Percentiles rank a stretch among this genome's conserved stretches.
phyloP scores from a whole-genome alignment of 2,329 filamentous ascomycete species.

The Diplodia sapinea region DNA sequence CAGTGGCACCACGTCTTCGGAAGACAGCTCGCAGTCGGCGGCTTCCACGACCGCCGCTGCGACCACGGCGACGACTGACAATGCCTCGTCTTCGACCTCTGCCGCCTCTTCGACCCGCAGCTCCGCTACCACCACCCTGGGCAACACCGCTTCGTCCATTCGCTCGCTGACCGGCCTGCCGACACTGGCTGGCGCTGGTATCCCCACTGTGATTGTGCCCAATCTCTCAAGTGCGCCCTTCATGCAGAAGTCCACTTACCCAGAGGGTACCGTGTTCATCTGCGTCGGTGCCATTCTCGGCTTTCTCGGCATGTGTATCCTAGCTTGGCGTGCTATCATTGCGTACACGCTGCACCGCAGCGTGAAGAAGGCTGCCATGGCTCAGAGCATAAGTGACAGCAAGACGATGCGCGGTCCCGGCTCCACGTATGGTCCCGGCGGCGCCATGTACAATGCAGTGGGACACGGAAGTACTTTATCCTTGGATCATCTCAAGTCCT shows the following conservation, averaged over 20 bases:
- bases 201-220: slow-evolving; percentile 76
- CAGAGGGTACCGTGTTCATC: slow-evolving; percentile 96
- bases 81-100: slow-evolving; percentile 38
- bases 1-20: slow-evolving; percentile 32
- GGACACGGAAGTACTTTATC: slow-evolving; percentile 60
- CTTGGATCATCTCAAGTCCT: slow-evolving; percentile 57
- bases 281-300: slow-evolving; percentile 87
- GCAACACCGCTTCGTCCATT: slow-evolving; percentile 33
- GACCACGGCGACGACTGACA: slow-evolving; percentile 35
- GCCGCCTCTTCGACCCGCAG: slow-evolving; percentile 27
- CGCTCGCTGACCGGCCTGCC: slow-evolving; percentile 54
- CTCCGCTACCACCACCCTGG: slow-evolving; percentile 36
- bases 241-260: slow-evolving; percentile 84
- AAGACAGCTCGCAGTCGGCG: slow-evolving; percentile 30
- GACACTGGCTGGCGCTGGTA: slow-evolving; percentile 62
- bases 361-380: slow-evolving; percentile 82
- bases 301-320: slow-evolving; percentile 77
- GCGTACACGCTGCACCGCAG: slow-evolving; percentile 91
- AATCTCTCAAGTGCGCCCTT: slow-evolving; percentile 85
- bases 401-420: slow-evolving; percentile 61
- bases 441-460: slow-evolving; percentile 22
- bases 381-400: slow-evolving; percentile 71
- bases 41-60: slow-evolving; percentile 33
- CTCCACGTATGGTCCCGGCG: slow-evolving; percentile 48
- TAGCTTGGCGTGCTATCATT: slow-evolving; percentile 86